Evolutionary conservation across 345 rosid species (phyloP).

Genomic region (Barbarea vulgaris): DNA sequence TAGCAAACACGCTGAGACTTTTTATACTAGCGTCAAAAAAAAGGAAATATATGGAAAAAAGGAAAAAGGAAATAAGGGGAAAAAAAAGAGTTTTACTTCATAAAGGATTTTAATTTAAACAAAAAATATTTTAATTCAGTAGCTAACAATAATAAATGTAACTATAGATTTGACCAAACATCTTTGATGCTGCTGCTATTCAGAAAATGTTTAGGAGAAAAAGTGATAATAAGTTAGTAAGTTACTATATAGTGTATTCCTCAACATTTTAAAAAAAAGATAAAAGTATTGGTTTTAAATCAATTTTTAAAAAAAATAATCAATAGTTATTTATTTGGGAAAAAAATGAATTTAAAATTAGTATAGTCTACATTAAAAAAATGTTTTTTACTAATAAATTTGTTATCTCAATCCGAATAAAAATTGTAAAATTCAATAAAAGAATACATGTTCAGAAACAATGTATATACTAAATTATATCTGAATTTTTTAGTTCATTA

Average conservation of each 20-base stretch:
- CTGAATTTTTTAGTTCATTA: not conserved
- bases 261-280: not conserved
- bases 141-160: not conserved
- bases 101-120: not conserved
- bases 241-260: not conserved
- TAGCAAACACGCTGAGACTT: slow-evolving; percentile 2
- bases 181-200: not conserved
- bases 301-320: not conserved
- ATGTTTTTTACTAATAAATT: not conserved
- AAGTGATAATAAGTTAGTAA: too few species aligned
- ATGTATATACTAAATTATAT: not conserved
- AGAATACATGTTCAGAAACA: not conserved
- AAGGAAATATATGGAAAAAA: not conserved
- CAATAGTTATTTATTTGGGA: not conserved
- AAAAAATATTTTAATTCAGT: not conserved
- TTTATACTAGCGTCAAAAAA: too few species aligned
- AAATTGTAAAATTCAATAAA: not conserved
- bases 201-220: not conserved
- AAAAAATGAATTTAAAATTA: not conserved
- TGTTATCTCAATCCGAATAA: not conserved
- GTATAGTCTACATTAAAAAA: not conserved
- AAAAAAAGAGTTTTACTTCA: not conserved
- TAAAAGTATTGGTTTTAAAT: not conserved
- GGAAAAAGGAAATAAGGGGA: not conserved
- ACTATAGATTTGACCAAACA: not conserved